Conservation (phyloP, 2,329 filamentous ascomycete genomes). For the Neopestalotiopsis rosae region DNA sequence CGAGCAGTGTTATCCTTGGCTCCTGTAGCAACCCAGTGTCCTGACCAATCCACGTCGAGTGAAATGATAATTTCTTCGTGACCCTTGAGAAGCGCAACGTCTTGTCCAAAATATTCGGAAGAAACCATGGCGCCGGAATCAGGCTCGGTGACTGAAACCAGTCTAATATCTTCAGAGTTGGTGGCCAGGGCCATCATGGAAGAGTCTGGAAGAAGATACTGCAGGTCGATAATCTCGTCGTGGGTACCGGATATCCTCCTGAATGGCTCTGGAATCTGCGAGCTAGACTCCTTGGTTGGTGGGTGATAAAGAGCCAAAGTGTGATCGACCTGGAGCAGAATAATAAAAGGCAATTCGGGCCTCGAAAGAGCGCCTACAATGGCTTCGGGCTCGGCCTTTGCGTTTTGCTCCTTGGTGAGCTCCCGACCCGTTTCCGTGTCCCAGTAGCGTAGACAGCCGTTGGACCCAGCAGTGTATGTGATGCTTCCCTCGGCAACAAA, state of each 20-base stretch:
- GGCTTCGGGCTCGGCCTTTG: conserved; percentile 64
- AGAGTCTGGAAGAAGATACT: conserved; percentile 80
- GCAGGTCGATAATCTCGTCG: conserved; percentile 95
- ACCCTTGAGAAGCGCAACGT: conserved; percentile 83
- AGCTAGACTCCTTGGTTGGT: conserved; percentile 44
- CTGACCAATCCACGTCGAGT: conserved; percentile 94
- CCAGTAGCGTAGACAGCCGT: conserved; percentile 85
- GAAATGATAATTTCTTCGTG: conserved; percentile 97
- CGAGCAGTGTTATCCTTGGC: conserved; percentile 96
- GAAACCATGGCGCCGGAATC: conserved; percentile 37
- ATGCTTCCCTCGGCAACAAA: conserved; percentile 75
- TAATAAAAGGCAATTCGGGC: conserved; percentile 68
- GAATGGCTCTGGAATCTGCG: conserved; percentile 56
- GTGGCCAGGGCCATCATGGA: conserved; percentile 89
- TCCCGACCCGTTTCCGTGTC: conserved; percentile 77
- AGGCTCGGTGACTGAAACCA: conserved; percentile 72
- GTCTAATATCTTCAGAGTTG: conserved; percentile 90
- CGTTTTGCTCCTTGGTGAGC: conserved; percentile 74
- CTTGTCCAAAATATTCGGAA: conserved; percentile 81
- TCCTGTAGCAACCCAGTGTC: conserved; percentile 93
- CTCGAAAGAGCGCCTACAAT: conserved; percentile 77
- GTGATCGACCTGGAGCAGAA: conserved; percentile 89
- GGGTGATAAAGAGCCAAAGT: conserved; percentile 76
- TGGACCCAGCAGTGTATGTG: conserved; percentile 85
- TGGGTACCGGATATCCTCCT: conserved; percentile 93